Evolutionary conservation across 2,329 filamentous ascomycete species (phyloP).

Genomic region (Leptodontidium sp.): DNA sequence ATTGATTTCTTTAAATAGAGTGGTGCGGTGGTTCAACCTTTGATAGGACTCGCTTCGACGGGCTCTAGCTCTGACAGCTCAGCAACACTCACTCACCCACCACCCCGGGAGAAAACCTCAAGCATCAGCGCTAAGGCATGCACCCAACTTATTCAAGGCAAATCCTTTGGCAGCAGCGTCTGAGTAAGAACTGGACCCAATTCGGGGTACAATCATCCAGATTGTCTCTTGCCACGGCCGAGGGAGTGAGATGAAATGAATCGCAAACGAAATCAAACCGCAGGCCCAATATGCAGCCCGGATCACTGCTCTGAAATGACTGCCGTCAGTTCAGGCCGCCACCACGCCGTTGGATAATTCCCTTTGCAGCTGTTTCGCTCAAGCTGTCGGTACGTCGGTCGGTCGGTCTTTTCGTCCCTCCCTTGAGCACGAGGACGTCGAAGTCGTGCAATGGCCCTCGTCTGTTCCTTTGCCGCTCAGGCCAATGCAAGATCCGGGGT

Average conservation of each 20-base stretch:
- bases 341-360: background rate
- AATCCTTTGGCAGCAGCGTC: slow-evolving; percentile 17
- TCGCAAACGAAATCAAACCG: slow-evolving; percentile 5
- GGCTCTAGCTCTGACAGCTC: slow-evolving; percentile 12
- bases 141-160: slow-evolving; percentile 18
- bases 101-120: slow-evolving; percentile 1
- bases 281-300: slow-evolving; percentile 14
- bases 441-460: background rate
- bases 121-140: slow-evolving; percentile 29
- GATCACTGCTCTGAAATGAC: slow-evolving; percentile 14
- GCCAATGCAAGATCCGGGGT: slow-evolving; percentile 14
- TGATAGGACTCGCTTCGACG: slow-evolving; percentile 25
- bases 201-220: background rate
- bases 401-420: background rate
- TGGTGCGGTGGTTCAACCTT: slow-evolving; percentile 6
- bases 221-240: slow-evolving; percentile 4
- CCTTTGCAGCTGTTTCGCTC: background rate
- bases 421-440: background rate
- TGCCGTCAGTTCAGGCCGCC: background rate
- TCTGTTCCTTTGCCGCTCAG: slow-evolving; percentile 28
- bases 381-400: background rate
- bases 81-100: background rate
- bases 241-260: slow-evolving; percentile 2
- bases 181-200: slow-evolving; percentile 23
- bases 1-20: slow-evolving; percentile 29